Evolutionary conservation across 164 flowering plant genomes (phyloP), one percentile per base, ranked within the genome.

Genomic region (Pachysandra terminalis): DNA sequence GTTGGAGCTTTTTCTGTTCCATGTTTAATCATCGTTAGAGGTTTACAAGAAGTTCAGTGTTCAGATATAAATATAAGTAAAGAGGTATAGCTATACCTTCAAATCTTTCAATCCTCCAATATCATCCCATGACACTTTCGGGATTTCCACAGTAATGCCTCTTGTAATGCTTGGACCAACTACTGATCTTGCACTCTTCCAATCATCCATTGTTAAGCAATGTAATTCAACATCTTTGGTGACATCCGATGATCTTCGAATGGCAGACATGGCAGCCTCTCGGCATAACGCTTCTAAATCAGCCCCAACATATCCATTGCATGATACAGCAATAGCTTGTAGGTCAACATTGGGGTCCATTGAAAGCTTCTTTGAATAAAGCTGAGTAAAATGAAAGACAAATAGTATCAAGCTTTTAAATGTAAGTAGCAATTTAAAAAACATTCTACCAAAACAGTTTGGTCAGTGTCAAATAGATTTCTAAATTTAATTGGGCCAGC

Each of bases 131-230:
- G 91, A 73, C 56, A 93, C 93, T 71, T 86, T 89, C 16, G 99
- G 95, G 56, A 91, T 76, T 81, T 96, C 95, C 41, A 83, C 93
- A 27, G 96, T 87, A 24, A 93, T 83, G 61, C 98, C 97, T 75
- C 96, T 87, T 25, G 97, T 96, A 68, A 93, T 90, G 82, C 99
- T 96, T 58, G 99, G 96, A 51, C 97, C 89, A 72, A 93, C 95
- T 16, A 81, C 71, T 55, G 88, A 79, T 68, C 73, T 86, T 17
- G 98, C 97, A 68, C 76, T 74, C 60, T 83, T 82, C 91, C 91
- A 96, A 71, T 96, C 97, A 66, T 88, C 90, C 79, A 78, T 69
- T 70, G 79, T 84, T 64, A 88, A 64, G 74, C 57, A 63, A 63
- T 53, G 25, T 19, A 58, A 13, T 60, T 56, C 63, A 59, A 59